phyloP scores from a whole-genome alignment of 192 early-diverging fungal species.

The Coemansia sp. region DNA sequence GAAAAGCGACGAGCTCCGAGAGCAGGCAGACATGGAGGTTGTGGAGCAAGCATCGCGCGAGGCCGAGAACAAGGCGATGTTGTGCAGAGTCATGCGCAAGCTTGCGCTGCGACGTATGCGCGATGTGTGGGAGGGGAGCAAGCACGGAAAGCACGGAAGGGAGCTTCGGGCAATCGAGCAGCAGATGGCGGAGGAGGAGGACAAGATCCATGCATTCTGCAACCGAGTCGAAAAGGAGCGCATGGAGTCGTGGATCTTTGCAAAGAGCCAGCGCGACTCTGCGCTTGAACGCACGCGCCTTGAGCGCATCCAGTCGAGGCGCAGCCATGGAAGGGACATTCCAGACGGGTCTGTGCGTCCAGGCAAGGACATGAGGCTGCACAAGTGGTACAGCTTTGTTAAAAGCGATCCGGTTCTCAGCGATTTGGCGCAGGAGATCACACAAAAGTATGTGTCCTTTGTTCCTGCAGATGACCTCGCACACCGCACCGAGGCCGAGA shows the following conservation, averaged over 20 bases:
- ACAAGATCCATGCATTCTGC: constrained; percentile 43
- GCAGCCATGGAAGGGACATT: constrained; percentile 28
- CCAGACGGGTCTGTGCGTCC: constrained; percentile 9
- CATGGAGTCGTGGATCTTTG: constrained; percentile 26
- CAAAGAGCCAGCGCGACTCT: constrained; percentile 23
- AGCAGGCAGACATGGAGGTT: constrained; percentile 23
- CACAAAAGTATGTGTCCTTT: constrained; percentile 31
- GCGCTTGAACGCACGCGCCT: constrained; percentile 20
- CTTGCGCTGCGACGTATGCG: constrained; percentile 43
- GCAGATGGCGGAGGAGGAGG: constrained; percentile 37
- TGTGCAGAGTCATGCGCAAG: constrained; percentile 48
- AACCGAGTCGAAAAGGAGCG: constrained; percentile 37
- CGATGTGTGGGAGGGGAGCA: constrained; percentile 17
- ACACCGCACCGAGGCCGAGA: constrained; percentile 43
- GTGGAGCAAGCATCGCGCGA: constrained; percentile 24
- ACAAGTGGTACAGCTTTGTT: constrained; percentile 41
- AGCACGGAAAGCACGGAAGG: constrained; percentile 34
- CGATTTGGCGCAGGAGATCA: constrained; percentile 39
- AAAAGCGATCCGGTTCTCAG: constrained; percentile 30
- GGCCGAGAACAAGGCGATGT: constrained; percentile 35
- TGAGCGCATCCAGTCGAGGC: constrained; percentile 31
- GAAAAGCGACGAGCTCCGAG: constrained; percentile 27
- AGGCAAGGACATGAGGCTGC: constrained; percentile 6
- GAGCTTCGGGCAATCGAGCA: constrained; percentile 36
- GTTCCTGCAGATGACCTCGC: constrained; percentile 33